Conservation (phyloP, 2,329 filamentous ascomycete genomes). For the Hypoxylon sp. region DNA sequence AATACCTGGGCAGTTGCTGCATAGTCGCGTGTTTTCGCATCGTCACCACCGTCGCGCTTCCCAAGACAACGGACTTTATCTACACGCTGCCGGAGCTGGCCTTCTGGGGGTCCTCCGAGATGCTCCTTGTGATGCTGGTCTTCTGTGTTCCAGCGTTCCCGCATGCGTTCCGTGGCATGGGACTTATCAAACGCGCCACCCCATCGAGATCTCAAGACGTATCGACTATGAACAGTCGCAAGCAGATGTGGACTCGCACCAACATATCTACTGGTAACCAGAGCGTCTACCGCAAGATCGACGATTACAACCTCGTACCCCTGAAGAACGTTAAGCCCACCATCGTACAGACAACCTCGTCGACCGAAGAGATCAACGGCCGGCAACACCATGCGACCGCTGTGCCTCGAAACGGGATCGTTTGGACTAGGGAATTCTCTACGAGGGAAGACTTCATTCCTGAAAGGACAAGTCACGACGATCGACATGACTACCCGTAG, state of each 20-base stretch:
- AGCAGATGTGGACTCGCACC: neutral
- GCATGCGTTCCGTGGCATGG: neutral
- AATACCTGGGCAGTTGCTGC: neutral
- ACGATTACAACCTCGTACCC: neutral
- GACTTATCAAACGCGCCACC: neutral
- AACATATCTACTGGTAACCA: neutral
- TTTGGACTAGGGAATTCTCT: neutral
- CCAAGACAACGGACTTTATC: neutral
- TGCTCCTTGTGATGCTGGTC: neutral
- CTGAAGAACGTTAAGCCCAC: neutral
- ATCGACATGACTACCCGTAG: neutral
- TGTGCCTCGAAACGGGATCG: neutral
- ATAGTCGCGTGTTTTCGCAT: neutral
- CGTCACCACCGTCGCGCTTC: neutral
- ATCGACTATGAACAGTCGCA: neutral
- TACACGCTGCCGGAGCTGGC: neutral
- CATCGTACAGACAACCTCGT: neutral
- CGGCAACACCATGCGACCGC: neutral
- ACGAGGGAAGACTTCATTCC: neutral
- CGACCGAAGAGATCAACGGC: neutral
- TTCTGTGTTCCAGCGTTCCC: neutral
- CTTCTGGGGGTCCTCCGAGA: neutral
- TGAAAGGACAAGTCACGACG: neutral
- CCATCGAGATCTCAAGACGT: neutral
- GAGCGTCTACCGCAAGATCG: neutral